A percentile compares a stretch with the other conserved stretches of the same genome.
phyloP scores from a whole-genome alignment of 2,329 filamentous ascomycete species.

The Fusarium sp. region DNA sequence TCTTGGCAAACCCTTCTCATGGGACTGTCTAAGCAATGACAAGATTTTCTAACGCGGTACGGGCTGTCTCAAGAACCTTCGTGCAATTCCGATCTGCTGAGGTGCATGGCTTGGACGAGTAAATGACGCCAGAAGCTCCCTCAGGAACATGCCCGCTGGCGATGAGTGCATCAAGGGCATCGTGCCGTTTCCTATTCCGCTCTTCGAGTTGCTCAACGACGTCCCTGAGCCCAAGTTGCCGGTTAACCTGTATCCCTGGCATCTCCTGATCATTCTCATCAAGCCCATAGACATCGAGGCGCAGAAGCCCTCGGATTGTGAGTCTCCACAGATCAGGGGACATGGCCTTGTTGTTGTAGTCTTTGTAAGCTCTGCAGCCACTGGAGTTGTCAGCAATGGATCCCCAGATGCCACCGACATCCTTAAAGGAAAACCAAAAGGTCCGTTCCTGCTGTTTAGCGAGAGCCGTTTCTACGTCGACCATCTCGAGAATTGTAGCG shows the following conservation, averaged over 20 bases:
- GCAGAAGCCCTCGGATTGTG: conserved; percentile 64
- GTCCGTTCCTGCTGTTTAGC: conserved; percentile 57
- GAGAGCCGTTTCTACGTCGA: conserved; percentile 62
- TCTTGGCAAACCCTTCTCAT: background rate
- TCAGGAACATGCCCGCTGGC: conserved; percentile 51
- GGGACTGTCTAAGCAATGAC: conserved; percentile 58
- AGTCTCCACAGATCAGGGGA: conserved; percentile 65
- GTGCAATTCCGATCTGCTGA: conserved; percentile 57
- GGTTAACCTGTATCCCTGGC: conserved; percentile 28
- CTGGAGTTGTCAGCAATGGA: conserved; percentile 42
- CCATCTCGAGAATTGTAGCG: conserved; percentile 62
- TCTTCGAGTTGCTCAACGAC: conserved; percentile 65
- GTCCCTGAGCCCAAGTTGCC: conserved; percentile 64
- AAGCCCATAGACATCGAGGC: conserved; percentile 68
- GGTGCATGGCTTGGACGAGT: conserved; percentile 43
- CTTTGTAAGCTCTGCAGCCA: conserved; percentile 44
- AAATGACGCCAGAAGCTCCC: conserved; percentile 43
- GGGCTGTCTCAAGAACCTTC: conserved; percentile 65
- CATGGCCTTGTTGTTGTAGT: conserved; percentile 59
- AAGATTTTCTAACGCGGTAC: conserved; percentile 63
- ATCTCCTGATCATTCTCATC: conserved; percentile 32
- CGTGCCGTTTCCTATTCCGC: conserved; percentile 60
- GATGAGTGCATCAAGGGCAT: conserved; percentile 59
- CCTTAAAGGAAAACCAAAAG: conserved; percentile 58
- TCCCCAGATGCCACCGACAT: conserved; percentile 63